phyloP scores from a whole-genome alignment of 257 asterid species.

The Solanum acaule region DNA sequence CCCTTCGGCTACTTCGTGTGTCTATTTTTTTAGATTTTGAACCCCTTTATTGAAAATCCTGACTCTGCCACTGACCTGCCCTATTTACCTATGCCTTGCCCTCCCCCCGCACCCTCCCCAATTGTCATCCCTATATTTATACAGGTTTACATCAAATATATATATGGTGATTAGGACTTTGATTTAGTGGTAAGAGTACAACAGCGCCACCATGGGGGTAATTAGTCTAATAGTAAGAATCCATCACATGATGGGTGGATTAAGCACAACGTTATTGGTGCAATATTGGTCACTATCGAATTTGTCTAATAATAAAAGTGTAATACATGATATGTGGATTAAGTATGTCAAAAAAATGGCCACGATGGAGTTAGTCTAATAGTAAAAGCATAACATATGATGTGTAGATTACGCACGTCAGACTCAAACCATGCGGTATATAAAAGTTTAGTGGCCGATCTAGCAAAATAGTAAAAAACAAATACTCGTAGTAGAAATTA shows the following conservation, averaged over 20 bases:
- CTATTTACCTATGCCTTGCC: too few species aligned
- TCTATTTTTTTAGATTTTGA: too few species aligned
- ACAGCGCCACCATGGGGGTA: too few species aligned
- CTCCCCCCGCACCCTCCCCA: too few species aligned
- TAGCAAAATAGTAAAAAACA: not conserved
- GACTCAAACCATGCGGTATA: not conserved
- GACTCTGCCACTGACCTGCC: too few species aligned
- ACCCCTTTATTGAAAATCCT: too few species aligned
- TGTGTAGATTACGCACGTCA: too few species aligned
- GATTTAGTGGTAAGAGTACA: too few species aligned
- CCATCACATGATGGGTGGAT: not conserved
- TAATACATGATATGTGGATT: not conserved
- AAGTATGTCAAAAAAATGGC: too few species aligned
- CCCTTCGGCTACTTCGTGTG: too few species aligned
- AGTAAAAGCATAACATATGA: not conserved
- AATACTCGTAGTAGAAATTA: not conserved
- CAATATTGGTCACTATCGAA: not conserved
- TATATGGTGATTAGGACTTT: accelerated
- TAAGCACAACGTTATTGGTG: not conserved
- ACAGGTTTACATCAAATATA: too few species aligned
- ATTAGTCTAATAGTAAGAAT: not conserved
- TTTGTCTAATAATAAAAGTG: not conserved
- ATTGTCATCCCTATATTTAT: too few species aligned
- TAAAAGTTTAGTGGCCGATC: not conserved
- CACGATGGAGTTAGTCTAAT: not conserved